Evolutionary conservation across 2,329 filamentous ascomycete species (phyloP).

Genomic region (Hirsutella minnesotensis): DNA sequence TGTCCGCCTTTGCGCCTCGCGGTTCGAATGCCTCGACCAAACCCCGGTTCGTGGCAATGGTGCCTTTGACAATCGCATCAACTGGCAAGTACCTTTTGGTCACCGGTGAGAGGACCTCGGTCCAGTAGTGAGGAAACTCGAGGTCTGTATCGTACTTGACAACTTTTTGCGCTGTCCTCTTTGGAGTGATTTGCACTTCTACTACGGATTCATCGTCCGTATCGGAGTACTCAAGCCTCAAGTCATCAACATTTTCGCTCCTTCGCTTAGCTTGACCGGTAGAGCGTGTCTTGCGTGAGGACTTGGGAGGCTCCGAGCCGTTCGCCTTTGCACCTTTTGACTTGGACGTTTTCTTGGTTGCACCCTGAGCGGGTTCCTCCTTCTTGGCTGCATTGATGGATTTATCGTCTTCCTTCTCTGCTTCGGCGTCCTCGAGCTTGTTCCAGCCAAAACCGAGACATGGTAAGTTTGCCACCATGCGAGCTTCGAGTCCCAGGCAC

Average conservation of each 20-base stretch:
- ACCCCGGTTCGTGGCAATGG: slow-evolving; percentile 62
- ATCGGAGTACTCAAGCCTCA: slow-evolving; percentile 26
- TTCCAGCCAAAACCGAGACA: slow-evolving; percentile 85
- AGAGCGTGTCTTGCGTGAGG: slow-evolving; percentile 5
- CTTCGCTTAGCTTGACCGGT: slow-evolving; percentile 6
- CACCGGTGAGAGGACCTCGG: slow-evolving; percentile 73
- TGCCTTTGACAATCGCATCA: slow-evolving; percentile 58
- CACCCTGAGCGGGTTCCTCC: slow-evolving; percentile 7
- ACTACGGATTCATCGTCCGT: slow-evolving; percentile 49
- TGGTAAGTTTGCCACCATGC: slow-evolving; percentile 77
- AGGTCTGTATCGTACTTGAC: slow-evolving; percentile 63
- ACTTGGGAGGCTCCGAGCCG: slow-evolving; percentile 3
- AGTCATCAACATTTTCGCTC: slow-evolving; percentile 37
- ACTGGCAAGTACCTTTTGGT: slow-evolving; percentile 71
- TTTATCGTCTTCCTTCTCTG: slow-evolving; percentile 24
- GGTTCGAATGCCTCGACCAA: slow-evolving; percentile 68
- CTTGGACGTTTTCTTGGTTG: slow-evolving; percentile 4
- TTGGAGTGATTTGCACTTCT: slow-evolving; percentile 35
- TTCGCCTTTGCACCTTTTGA: slow-evolving; percentile 7
- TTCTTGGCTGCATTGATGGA: slow-evolving; percentile 1
- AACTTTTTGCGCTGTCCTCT: slow-evolving; percentile 21
- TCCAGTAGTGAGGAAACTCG: slow-evolving; percentile 84
- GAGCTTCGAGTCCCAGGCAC: slow-evolving; percentile 68
- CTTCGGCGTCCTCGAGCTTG: slow-evolving; percentile 66
- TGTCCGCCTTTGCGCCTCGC: slow-evolving; percentile 71